Percentiles rank a stretch among this genome's conserved stretches.
These are phyloP conservation scores for Ogataea kodamae DNA, from an alignment of 805 yeast genomes.

Conservation along the genomic window DNA sequence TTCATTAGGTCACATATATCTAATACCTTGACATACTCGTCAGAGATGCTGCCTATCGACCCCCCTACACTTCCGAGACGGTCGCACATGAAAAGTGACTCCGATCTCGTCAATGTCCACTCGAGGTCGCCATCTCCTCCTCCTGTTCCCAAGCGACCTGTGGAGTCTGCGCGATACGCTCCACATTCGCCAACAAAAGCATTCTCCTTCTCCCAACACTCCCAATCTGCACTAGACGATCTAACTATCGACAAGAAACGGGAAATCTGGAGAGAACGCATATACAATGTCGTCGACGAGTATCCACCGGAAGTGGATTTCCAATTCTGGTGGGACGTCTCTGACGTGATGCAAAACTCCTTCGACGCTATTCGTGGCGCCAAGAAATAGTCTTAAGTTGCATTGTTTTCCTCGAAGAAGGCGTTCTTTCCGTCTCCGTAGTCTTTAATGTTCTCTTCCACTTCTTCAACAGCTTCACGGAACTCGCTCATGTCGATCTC, in stretches of 20 bases:
- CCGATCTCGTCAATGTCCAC: constrained; percentile 1
- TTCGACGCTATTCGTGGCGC: constrained; percentile 15
- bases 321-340: constrained; percentile 42
- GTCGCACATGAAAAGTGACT: constrained; percentile 4
- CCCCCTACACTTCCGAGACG: constrained; percentile 15
- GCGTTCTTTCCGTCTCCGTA: constrained; percentile 64
- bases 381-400: constrained; percentile 4
- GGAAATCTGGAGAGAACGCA: constrained; percentile 55
- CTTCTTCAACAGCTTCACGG: constrained; percentile 54
- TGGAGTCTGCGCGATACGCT: constrained; percentile 5
- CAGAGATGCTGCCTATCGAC: constrained; percentile 4
- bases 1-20: constrained; percentile 7
- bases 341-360: constrained; percentile 38
- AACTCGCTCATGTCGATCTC: constrained; percentile 58
- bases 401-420: constrained; percentile 31
- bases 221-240: constrained; percentile 9
- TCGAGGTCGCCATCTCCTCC: constrained; percentile 13
- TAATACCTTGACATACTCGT: constrained; percentile 6
- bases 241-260: constrained; percentile 43
- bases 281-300: constrained; percentile 38
- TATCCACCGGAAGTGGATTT: constrained; percentile 40
- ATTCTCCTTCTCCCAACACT: constrained; percentile 8
- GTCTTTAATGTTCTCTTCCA: constrained; percentile 53
- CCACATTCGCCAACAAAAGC: constrained; percentile 8
- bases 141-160: constrained; percentile 14